Base-by-base conservation (phyloP, 2,329 filamentous ascomycete genomes). In the Rasamsonia emersonii region DNA sequence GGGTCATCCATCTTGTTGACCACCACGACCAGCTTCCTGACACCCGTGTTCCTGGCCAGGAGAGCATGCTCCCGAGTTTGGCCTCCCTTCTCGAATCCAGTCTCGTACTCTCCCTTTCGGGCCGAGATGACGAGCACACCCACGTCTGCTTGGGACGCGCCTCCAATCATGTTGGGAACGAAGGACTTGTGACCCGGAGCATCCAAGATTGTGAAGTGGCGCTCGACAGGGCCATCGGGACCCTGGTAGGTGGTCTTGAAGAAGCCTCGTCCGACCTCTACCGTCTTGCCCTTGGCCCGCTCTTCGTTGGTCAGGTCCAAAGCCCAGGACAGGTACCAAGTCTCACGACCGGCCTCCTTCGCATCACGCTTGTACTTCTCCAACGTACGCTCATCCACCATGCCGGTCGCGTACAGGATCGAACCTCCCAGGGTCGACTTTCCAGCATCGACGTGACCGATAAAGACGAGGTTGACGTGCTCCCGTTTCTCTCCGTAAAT, bases 1-100 rank as follows among this genome's bases (percentile, higher is more conserved):
- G 81, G 70, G 56, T 98, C 91, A 56, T 98, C 91, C 93, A 98
- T 98, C 73, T 98, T 98, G 76, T 98, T 98, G 57, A 95, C 88
- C 32, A 75, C 91, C 18, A 98, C 80, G 27, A 96, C 71, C 35
- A 98, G 73, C 67, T 95, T 95, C 72, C 93, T 93, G 38, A 98
- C 91, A 63, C 91, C 91, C 58, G 94, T 89, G 1, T 93, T 98
- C 67, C 96, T 94, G 46, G 93, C 93, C 55, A 98, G 73, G 70
- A 98, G 86, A 35, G 93, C 91, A 63, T 96, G 89, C 73, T 98
- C 91, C 56, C 91, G 77, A 33, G 91, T 98, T 62, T 98, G 91
- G 21, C 91, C 89, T 42, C 91, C 91, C 68, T 82, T 83, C 51
- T 98, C 91, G 58, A 98, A 98, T 30, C 91, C 91, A 19, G 91